Evolutionary conservation across 768 basidiomycete genomes (phyloP).

Genomic region (Thelephora aurantiotincta): DNA sequence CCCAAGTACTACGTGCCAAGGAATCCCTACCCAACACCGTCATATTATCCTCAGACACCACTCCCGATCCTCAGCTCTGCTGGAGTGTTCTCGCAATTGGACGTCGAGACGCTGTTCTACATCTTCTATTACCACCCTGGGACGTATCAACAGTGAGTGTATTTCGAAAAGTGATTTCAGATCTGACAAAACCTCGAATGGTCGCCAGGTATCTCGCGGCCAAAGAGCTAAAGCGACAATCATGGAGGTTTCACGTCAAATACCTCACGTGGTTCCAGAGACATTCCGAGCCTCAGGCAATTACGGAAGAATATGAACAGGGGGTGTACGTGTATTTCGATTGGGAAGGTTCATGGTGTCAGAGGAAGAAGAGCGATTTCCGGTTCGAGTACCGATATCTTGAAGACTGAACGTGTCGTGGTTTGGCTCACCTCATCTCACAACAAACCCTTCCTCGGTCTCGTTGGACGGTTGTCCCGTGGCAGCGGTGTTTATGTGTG

Average conservation of each 20-base stretch:
- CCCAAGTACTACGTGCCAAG: constrained; percentile 94
- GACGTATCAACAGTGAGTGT: constrained; percentile 88
- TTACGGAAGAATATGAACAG: constrained; percentile 99
- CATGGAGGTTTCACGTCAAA: constrained; percentile 99
- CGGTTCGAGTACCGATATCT: constrained; percentile 93
- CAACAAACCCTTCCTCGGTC: neutral
- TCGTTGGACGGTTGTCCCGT: neutral
- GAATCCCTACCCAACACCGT: constrained; percentile 82
- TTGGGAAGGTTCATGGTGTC: constrained; percentile 99
- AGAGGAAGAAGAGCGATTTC: constrained; percentile 96
- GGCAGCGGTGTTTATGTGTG: neutral
- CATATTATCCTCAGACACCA: constrained; percentile 89
- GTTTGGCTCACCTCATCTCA: neutral
- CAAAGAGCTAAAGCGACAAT: constrained; percentile 91
- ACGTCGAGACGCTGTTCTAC: constrained; percentile 96
- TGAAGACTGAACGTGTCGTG: constrained; percentile 46
- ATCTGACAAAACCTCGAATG: constrained; percentile 2
- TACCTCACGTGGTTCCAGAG: constrained; percentile 99
- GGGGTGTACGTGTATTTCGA: constrained; percentile 99
- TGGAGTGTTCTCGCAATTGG: constrained; percentile 77
- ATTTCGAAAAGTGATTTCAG: neutral
- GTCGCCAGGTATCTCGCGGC: constrained; percentile 75
- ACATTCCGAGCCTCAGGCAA: constrained; percentile 93
- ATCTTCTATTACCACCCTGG: constrained; percentile 97
- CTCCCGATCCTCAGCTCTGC: constrained; percentile 70